These are phyloP conservation scores for Penicillium roqueforti DNA, from an alignment of 495 filamentous ascomycete genomes.

Conservation along the genomic window DNA sequence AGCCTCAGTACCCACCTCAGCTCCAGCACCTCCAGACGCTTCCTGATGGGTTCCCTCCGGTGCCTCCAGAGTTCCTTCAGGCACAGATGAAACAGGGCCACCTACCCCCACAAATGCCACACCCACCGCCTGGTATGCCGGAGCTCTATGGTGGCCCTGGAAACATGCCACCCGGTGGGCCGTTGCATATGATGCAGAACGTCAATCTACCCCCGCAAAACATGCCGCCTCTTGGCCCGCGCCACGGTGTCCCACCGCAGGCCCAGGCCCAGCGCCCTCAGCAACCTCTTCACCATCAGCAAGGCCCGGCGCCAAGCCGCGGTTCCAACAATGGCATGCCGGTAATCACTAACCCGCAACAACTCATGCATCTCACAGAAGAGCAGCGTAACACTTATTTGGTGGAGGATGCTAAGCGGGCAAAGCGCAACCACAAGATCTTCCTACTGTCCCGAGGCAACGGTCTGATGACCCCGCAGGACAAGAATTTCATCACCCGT, in stretches of 20 bases:
- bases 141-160: conserved; percentile 44
- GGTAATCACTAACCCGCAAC: conserved; percentile 64
- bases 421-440: conserved; percentile 98
- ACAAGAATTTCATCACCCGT: conserved; percentile 98
- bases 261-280: conserved; percentile 40
- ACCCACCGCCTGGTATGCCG: conserved; percentile 43
- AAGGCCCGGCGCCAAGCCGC: conserved; percentile 25
- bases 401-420: conserved; percentile 86
- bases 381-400: conserved; percentile 74
- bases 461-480: conserved; percentile 96
- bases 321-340: conserved; percentile 37
- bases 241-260: conserved; percentile 27
- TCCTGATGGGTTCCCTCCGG: conserved; percentile 37
- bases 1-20: conserved; percentile 32
- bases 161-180: conserved; percentile 37
- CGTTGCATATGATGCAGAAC: conserved; percentile 38
- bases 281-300: conserved; percentile 27
- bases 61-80: conserved; percentile 48
- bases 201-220: conserved; percentile 37
- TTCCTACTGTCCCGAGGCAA: conserved; percentile 89
- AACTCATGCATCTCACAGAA: conserved; percentile 72
- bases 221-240: conserved; percentile 29
- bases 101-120: conserved; percentile 46
- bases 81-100: conserved; percentile 47
- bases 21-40: conserved; percentile 41